These are phyloP conservation scores for Monotropa hypopitys DNA, from an alignment of 179 eudicot species.

Conservation along the genomic window DNA sequence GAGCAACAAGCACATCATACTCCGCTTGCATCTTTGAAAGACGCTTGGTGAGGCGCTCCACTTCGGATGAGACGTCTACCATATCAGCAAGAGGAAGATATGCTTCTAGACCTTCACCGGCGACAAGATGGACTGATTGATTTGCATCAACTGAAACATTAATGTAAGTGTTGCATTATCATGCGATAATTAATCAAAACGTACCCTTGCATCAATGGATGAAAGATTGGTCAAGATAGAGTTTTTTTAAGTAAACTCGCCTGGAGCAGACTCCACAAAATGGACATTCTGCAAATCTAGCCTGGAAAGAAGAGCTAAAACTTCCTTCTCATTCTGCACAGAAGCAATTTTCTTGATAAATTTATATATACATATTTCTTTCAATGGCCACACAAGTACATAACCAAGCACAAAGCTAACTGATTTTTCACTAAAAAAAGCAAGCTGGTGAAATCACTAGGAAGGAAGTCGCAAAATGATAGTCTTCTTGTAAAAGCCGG, in stretches of 20 bases:
- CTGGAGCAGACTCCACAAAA: constrained; percentile 63
- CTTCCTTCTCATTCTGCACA: constrained; percentile 72
- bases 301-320: constrained; percentile 81
- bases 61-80: constrained; percentile 91
- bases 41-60: constrained; percentile 74
- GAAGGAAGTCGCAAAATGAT: neutral
- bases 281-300: constrained; percentile 57
- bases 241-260: constrained; percentile 18
- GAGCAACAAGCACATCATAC: constrained; percentile 58
- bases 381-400: neutral
- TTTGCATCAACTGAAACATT: constrained; percentile 60
- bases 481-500: neutral
- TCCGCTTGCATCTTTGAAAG: constrained; percentile 77
- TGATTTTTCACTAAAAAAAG: neutral
- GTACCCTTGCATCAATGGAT: neutral
- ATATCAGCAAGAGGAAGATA: constrained; percentile 91
- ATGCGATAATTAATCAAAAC: neutral
- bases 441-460: neutral
- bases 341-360: constrained; percentile 5
- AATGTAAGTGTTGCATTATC: neutral
- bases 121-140: constrained; percentile 86
- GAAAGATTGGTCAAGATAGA: neutral
- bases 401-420: neutral
- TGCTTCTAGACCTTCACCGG: constrained; percentile 90
- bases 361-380: neutral